Percentiles rank a stretch among this genome's conserved stretches.
Evolutionary conservation across 805 yeast genomes (phyloP).

Genomic region (Clavispora phyllophila): DNA sequence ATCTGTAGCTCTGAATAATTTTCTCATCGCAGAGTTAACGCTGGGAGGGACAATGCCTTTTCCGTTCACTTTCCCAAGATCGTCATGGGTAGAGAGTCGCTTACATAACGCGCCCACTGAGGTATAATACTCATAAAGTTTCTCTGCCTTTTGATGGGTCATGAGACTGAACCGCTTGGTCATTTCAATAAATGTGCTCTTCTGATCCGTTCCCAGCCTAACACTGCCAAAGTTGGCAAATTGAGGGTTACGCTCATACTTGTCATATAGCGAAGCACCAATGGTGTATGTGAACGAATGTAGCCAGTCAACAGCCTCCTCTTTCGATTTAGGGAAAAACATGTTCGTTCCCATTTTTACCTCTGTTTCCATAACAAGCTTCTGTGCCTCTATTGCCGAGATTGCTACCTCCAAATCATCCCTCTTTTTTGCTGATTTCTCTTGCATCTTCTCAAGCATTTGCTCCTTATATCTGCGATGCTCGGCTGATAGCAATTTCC

Average conservation of each 20-base stretch:
- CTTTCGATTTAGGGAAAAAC: constrained; percentile 43
- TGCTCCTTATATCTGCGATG: constrained; percentile 39
- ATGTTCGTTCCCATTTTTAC: constrained; percentile 44
- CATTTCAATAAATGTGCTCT: constrained; percentile 45
- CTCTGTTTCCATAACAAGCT: constrained; percentile 41
- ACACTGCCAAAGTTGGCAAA: constrained; percentile 52
- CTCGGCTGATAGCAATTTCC: constrained; percentile 39
- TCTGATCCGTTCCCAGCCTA: constrained; percentile 47
- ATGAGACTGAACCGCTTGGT: constrained; percentile 54
- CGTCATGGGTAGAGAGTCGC: constrained; percentile 18
- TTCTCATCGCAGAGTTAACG: constrained; percentile 44
- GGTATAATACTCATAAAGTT: constrained; percentile 37
- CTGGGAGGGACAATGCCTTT: constrained; percentile 46
- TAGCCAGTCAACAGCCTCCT: constrained; percentile 49
- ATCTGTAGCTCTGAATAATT: constrained; percentile 45
- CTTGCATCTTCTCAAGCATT: constrained; percentile 10
- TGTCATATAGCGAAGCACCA: constrained; percentile 45
- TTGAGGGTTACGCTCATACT: constrained; percentile 47
- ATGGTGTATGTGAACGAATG: constrained; percentile 55
- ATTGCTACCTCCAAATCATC: constrained; percentile 3
- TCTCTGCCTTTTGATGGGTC: constrained; percentile 48
- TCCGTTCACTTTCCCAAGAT: constrained; percentile 35
- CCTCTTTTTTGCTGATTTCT: neutral
- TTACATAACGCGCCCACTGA: constrained; percentile 30
- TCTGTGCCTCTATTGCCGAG: constrained; percentile 33